Evolutionary conservation across 129 eudicot species (phyloP).

Genomic region (Artemisia annua): DNA sequence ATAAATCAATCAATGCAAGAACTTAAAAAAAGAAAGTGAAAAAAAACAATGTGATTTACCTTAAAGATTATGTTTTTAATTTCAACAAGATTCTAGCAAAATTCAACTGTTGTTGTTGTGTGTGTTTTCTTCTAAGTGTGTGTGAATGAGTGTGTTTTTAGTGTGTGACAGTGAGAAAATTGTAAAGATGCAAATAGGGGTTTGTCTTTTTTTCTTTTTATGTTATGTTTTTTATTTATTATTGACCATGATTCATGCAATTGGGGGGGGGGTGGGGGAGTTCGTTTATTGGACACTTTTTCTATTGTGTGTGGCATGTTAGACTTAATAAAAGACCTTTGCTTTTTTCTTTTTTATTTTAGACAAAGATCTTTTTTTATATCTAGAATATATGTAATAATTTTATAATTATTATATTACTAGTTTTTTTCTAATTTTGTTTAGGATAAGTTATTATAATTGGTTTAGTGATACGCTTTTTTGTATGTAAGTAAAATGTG

Average conservation of each 20-base stretch:
- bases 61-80: neutral
- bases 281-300: constrained; percentile 14
- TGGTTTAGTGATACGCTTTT: no score
- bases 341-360: no score
- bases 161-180: constrained; percentile 15
- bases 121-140: no score
- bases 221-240: neutral
- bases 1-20: no score
- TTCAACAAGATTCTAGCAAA: no score
- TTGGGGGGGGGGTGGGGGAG: constrained; percentile 25
- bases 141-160: neutral
- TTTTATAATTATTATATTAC: no score
- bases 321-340: neutral
- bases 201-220: constrained; percentile 7
- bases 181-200: constrained; percentile 19
- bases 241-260: constrained; percentile 18
- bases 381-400: no score
- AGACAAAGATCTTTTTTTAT: no score
- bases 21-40: no score
- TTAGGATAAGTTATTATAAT: no score
- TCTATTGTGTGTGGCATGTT: neutral
- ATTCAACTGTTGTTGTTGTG: constrained; percentile 11
- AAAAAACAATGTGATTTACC: constrained; percentile 9
- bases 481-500: no score
- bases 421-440: no score